phyloP scores from a whole-genome alignment of 225 moss, liverwort and hornwort genomes.

The Sphagnum contortum region DNA sequence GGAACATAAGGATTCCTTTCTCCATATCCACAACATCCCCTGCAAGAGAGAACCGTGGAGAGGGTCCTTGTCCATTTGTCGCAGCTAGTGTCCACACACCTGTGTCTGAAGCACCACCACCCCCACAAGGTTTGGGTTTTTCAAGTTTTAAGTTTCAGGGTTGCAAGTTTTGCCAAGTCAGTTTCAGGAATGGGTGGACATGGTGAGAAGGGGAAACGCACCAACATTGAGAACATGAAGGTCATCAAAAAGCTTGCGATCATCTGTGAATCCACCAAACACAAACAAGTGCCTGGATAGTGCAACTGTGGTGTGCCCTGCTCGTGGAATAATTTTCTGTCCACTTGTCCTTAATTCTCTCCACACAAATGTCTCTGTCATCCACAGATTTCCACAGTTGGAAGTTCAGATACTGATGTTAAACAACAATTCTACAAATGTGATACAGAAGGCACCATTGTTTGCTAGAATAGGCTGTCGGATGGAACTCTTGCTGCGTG shows the following conservation, averaged over 20 bases:
- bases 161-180: no score
- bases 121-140: no score
- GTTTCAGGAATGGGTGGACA: no score
- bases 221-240: conserved; percentile 96
- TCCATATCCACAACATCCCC: conserved; percentile 79
- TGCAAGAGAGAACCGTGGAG: conserved; percentile 80
- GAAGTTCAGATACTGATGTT: background rate
- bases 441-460: no score
- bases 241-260: conserved; percentile 94
- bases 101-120: conserved; percentile 27
- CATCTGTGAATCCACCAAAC: conserved; percentile 94
- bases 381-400: background rate
- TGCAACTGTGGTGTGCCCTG: conserved; percentile 91
- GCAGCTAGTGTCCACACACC: conserved; percentile 81
- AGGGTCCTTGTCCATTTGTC: conserved; percentile 74
- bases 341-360: conserved; percentile 90
- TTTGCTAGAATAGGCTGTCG: no score
- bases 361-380: conserved; percentile 66
- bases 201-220: conserved; percentile 21
- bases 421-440: background rate
- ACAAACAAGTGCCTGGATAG: conserved; percentile 84
- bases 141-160: no score
- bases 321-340: conserved; percentile 89
- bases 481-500: no score
- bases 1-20: conserved; percentile 69